Percentiles rank a stretch among this genome's conserved stretches.
phyloP scores from a whole-genome alignment of 257 asterid genomes.

The Nicotiana paniculata region DNA sequence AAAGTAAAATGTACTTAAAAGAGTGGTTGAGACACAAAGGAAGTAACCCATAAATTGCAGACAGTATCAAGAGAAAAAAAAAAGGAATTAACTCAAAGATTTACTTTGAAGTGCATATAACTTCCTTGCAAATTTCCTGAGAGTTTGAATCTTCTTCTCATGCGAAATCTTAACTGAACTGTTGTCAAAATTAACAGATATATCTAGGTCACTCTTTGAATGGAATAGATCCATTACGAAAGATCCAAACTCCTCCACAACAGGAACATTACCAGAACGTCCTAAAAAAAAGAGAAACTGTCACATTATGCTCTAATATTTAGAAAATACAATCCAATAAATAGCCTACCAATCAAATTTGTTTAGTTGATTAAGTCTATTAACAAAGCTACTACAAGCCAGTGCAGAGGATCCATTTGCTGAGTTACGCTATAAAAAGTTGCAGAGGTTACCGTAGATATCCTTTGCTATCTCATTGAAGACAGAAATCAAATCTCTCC shows the following conservation, averaged over 20 bases:
- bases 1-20: background rate
- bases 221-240: slow-evolving; percentile 89
- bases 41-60: background rate
- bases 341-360: background rate
- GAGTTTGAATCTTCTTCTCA: slow-evolving; percentile 68
- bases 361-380: background rate
- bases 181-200: slow-evolving; percentile 66
- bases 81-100: background rate
- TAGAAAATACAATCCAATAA: too few relatives aligned
- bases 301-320: background rate
- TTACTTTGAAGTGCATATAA: slow-evolving; percentile 78
- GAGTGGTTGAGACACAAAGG: background rate
- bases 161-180: slow-evolving; percentile 41
- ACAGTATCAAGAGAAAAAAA: background rate
- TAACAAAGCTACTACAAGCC: slow-evolving; percentile 2
- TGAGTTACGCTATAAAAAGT: background rate
- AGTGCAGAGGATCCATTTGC: background rate
- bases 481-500: slow-evolving; percentile 57
- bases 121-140: slow-evolving; percentile 80
- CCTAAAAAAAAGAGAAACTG: slow-evolving; percentile 31
- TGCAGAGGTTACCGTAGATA: slow-evolving; percentile 47
- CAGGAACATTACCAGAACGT: slow-evolving; percentile 44
- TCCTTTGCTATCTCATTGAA: slow-evolving; percentile 82
- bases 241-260: slow-evolving; percentile 90
- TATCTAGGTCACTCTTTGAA: slow-evolving; percentile 70